These are phyloP conservation scores for Trypanosoma mega DNA, from an alignment of 208 protist genomes.

Conservation along the genomic window DNA sequence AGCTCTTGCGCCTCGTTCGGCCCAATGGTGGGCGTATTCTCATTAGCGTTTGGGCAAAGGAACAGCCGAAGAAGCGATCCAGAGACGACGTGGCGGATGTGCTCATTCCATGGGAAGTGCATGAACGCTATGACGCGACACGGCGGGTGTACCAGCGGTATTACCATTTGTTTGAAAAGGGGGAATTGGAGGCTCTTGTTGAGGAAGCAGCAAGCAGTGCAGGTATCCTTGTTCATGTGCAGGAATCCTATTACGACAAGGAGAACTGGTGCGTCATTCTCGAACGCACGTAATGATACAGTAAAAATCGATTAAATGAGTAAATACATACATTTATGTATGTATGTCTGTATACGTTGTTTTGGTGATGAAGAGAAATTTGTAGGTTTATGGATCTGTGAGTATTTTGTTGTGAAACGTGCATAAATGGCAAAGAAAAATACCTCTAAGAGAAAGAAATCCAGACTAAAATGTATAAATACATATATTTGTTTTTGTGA, in stretches of 20 bases:
- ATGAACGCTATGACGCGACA: conserved; percentile 44
- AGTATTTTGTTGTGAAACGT: neutral
- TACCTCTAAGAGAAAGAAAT: neutral
- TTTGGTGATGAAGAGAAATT: too few species aligned
- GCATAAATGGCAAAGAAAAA: neutral
- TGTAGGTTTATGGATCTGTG: too few species aligned
- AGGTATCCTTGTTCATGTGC: conserved; percentile 17
- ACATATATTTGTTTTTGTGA: conserved; percentile 12
- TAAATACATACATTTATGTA: conserved; percentile 1
- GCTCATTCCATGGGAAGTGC: conserved; percentile 63
- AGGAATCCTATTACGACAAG: conserved; percentile 79
- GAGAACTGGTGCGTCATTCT: conserved; percentile 88
- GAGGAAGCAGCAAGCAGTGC: conserved; percentile 29
- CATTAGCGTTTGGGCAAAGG: conserved; percentile 86
- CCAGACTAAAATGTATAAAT: neutral
- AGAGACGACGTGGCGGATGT: conserved; percentile 53
- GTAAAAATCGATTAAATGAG: too few species aligned
- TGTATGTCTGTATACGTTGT: neutral
- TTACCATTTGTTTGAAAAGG: conserved; percentile 83
- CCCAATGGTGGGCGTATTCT: conserved; percentile 64
- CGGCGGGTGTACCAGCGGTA: conserved; percentile 65
- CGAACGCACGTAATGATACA: too few species aligned
- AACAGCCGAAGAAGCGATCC: conserved; percentile 46
- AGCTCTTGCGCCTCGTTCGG: conserved; percentile 75
- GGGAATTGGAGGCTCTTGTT: conserved; percentile 71